Conservation (phyloP, 352 stramenopile genomes). For the Pythium volutum region DNA sequence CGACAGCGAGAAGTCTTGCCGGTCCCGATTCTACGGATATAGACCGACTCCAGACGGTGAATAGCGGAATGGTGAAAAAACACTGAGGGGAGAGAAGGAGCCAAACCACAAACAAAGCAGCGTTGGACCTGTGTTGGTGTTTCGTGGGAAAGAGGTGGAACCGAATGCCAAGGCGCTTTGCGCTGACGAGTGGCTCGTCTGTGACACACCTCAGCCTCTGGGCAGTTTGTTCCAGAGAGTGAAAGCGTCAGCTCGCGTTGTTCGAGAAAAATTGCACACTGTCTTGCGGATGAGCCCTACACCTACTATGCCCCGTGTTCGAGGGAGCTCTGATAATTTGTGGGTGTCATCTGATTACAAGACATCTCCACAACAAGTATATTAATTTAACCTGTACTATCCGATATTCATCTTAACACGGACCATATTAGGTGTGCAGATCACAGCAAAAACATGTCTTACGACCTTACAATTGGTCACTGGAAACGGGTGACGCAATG, state of each 20-base stretch:
- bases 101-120: too few species aligned
- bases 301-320: neutral
- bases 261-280: slow-evolving; percentile 3
- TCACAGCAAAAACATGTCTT: neutral
- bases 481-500: neutral
- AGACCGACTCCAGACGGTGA: slow-evolving; percentile 6
- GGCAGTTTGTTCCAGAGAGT: neutral
- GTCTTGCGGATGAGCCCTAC: neutral
- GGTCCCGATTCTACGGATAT: slow-evolving; percentile 14
- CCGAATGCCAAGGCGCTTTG: neutral
- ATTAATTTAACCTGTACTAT: neutral
- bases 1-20: neutral
- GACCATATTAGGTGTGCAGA: too few species aligned
- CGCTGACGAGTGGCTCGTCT: neutral
- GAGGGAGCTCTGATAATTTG: neutral
- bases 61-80: slow-evolving; percentile 9
- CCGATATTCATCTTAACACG: neutral
- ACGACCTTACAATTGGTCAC: neutral
- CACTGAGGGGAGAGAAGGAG: neutral
- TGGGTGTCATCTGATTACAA: neutral
- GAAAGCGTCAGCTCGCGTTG: slow-evolving; percentile 5
- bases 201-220: neutral
- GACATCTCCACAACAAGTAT: neutral
- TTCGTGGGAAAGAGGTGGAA: neutral
- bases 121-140: neutral